Base-by-base conservation (phyloP, 345 rosid species). In the Conringia planisiliqua region DNA sequence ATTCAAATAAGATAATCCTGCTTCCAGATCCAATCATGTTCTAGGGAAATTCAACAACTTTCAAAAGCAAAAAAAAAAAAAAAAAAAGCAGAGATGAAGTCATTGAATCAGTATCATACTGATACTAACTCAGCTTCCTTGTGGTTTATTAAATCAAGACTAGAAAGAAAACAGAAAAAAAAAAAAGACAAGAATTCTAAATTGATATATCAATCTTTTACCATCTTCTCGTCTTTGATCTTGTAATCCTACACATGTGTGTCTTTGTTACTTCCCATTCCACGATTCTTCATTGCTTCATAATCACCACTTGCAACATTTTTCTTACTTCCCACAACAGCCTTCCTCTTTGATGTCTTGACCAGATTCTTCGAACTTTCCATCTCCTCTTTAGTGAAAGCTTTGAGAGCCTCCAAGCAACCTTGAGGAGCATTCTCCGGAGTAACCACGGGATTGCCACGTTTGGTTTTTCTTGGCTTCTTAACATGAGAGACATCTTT, bases 31-130 rank as follows among this genome's bases (percentile, higher is more conserved):
- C 14, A 40, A 62, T 42, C 43, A 38, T 26, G 11, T 62, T 42
- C 54, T 40, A 22, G 7, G 47, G 39, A n/a, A 27, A 60, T 88
- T 84, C 4, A 81, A 81, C 27, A 32, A 65, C 39, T 10, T 47
- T 29, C 13, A 1, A 46, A 65, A 65, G 29, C 3, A 1, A 44
- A 46, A 46, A 3, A 5, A 30, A 6, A n/a, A n/a, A n/a, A n/a
- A n/a, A n/a, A 32, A 44, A 29, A 40, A 26, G 24, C 48, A 64
- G 35, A 46, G 17, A 16, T 43, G 40, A 39, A 61, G 66, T 12
- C 38, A 51, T 6, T 51, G 24, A 24, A 51, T 51, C 62, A 56
- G 12, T 56, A 56, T 56, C 62, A 56, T 4, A 56, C 62, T n/a
- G 11, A 56, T 56, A 56, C 62, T n/a, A 32, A 56, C 6, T 56